Conservation (phyloP, 2,329 filamentous ascomycete genomes). For the Lasiodiplodia citricola region DNA sequence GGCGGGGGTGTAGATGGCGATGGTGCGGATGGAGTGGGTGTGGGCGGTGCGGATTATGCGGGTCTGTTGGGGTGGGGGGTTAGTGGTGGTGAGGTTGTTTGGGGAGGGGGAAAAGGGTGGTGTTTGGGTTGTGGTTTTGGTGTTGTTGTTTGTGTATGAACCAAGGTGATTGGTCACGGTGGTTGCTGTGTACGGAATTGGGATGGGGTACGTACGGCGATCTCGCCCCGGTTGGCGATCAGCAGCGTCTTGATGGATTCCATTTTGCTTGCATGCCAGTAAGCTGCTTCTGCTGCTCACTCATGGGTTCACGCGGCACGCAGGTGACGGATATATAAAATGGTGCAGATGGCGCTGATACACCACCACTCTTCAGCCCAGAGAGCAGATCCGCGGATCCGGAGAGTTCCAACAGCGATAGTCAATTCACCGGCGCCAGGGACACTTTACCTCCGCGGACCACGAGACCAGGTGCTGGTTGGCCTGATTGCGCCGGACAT, state of each 20-base stretch:
- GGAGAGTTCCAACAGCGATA: neutral
- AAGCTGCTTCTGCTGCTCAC: neutral
- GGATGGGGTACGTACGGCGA: constrained; percentile 47
- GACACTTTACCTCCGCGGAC: neutral
- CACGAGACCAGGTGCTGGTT: neutral
- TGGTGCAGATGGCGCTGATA: neutral
- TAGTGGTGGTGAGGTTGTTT: neutral
- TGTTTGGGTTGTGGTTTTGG: too few relatives aligned
- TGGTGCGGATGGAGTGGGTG: constrained; percentile 56
- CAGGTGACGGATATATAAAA: neutral
- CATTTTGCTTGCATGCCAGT: constrained; percentile 34
- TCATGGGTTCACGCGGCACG: neutral
- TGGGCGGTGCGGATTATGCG: constrained; percentile 59
- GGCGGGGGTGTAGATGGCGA: constrained; percentile 63
- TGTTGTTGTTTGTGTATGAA: too few relatives aligned
- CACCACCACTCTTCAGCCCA: neutral
- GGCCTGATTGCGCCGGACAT: neutral
- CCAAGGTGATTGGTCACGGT: too few relatives aligned
- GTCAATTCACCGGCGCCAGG: neutral
- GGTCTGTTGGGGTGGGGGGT: constrained; percentile 33
- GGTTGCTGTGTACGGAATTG: too few relatives aligned
- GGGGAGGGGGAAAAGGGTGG: too few relatives aligned
- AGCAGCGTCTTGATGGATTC: constrained; percentile 57
- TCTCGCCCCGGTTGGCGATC: constrained; percentile 66
- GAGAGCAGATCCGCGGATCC: too few relatives aligned